A percentile compares a stretch with the other conserved stretches of the same genome.
These are phyloP conservation scores for Malassezia yamatoensis DNA, from an alignment of 1,284 basidiomycete species.

Conservation along the genomic window DNA sequence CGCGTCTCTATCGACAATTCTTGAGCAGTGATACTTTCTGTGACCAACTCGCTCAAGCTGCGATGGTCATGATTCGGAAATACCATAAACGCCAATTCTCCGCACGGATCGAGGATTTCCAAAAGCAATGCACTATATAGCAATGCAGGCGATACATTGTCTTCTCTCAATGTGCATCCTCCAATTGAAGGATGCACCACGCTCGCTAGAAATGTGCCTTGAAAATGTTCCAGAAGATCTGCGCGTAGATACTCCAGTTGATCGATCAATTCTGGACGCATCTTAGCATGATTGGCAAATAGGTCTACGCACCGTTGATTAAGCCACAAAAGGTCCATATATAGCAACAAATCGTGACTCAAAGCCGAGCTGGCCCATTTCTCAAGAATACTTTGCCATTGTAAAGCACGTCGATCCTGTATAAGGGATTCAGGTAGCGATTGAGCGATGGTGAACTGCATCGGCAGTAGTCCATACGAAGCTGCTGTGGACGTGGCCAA, in stretches of 20 bases:
- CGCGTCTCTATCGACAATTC: not conserved
- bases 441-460: not conserved
- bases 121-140: not conserved
- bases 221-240: not conserved
- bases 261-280: not conserved
- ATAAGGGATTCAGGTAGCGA: not conserved
- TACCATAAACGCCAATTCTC: not conserved
- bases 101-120: not conserved
- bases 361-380: not conserved
- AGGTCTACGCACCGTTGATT: not conserved
- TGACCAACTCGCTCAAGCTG: not conserved
- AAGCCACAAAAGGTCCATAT: not conserved
- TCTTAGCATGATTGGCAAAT: not conserved
- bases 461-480: constrained; percentile 2
- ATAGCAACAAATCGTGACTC: not conserved
- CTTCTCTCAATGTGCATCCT: not conserved
- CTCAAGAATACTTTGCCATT: not conserved
- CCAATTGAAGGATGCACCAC: not conserved
- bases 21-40: not conserved
- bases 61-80: not conserved
- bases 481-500: not conserved
- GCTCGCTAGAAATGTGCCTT: not conserved
- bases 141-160: not conserved
- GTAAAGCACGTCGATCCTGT: not conserved
- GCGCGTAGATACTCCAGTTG: not conserved